Evolutionary conservation across 176 grass and related monocot genomes (phyloP), one percentile per base, ranked within the genome.

Genomic region (Lolium multiflorum): DNA sequence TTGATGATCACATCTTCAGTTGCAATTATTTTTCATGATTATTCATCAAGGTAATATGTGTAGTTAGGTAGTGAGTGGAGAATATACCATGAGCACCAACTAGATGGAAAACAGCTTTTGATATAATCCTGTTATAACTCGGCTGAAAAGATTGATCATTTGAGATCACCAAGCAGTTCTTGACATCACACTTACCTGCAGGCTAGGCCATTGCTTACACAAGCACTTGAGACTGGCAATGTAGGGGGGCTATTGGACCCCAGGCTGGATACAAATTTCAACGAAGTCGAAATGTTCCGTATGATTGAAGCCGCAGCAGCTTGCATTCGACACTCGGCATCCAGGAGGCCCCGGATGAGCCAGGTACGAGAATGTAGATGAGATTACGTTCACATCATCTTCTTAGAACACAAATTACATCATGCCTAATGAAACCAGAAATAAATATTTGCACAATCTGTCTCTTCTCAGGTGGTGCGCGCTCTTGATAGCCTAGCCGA

Each of bases 221-320:
- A 80, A 69, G 89, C 92, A 38, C 84, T 94, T 13, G 87, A 91
- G 73, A 91, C 82, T 20, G 92, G 91, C 31, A 75, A 86, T 20
- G 68, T 83, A 17, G 89, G 83, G 73, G 91, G 91, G 71, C 59
- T 93, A 35, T 25, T 87, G 56, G 94, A 96, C 4, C 61, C 79
- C 24, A 89, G 91, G 60, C 87, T 96, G 3, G 18, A 77, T 7
- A 86, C 74, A 31, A 96, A 92, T 61, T 96, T 83, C 2, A 83
- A 94, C 0, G 79, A 93, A 81, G 80, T 59, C 6, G 94, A 93
- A 52, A 81, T 96, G 84, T 87, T 89, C 38, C 91, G 75, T 11
- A 93, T 94, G 91, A 96, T 96, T 20, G 89, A 96, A 83, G 91
- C 91, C 3, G 94, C 94, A 0, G 91, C 94, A 21, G 91, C 94